Base-by-base conservation (phyloP, 1,284 basidiomycete species). In the Schizophyllum commune region DNA sequence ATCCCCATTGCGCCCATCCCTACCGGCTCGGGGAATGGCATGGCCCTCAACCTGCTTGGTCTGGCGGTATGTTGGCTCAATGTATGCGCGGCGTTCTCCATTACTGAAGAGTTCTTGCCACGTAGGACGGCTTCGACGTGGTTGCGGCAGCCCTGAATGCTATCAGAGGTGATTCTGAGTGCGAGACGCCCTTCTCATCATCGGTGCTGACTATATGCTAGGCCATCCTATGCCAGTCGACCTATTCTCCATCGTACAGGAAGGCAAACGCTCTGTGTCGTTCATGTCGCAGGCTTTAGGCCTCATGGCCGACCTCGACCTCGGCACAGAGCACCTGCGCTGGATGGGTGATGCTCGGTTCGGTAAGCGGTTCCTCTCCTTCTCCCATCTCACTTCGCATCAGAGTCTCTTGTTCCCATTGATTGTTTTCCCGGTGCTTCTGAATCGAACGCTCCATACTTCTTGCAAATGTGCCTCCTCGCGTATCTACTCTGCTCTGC, bases 301-400 rank as follows among this genome's bases (percentile, higher is more conserved):
- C 0, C 79, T 99, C 34, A 92, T 97, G 86, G 94, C 96, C 8
- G 95, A 98, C 68, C 68, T 96, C 32, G 94, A 96, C 72, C 73
- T 92, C 55, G 89, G 92, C 17, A 98, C 95, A 0, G 95, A 98
- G 62, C 77, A 91, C 68, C 73, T 96, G 55, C 84, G 96, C 2
- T 97, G 93, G 86, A 88, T 99, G 83, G 96, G 96, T n/a, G 91
- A 94, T 70, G 79, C 83, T 7, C 87, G 96, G 1, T 99, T 98
- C 91, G n/a, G 78, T 88, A 59, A 95, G 96, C 3, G 89, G 71
- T 69, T 98, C 1, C 81, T 85, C 59, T 92, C 89, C 39, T 3
- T 17, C 13, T 47, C 3, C 13, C 27, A 27, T 27, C 27, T 27
- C 27, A 27, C 27, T 27, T 27, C 27, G 5, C 27, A 27, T 27